These are phyloP conservation scores for Phytophthora idaei DNA, from an alignment of 352 stramenopile species.

Conservation along the genomic window DNA sequence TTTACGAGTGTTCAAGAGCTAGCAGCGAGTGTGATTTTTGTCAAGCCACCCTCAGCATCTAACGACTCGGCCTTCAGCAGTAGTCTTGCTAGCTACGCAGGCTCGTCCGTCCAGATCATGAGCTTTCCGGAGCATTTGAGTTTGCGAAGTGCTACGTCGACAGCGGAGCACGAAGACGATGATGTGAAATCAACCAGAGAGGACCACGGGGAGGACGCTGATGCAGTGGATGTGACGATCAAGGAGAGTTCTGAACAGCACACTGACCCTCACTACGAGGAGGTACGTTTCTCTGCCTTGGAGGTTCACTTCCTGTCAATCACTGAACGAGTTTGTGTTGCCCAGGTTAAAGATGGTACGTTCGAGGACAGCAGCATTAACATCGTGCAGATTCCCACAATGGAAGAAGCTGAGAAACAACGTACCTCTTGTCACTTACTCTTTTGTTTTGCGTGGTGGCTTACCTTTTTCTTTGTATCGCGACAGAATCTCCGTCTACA, in stretches of 20 bases:
- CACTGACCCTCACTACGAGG: conserved; percentile 15
- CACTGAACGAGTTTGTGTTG: conserved; percentile 4
- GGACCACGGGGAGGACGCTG: conserved; percentile 14
- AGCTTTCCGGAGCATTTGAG: conserved; percentile 80
- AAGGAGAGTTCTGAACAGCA: conserved; percentile 29
- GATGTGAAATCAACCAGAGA: conserved; percentile 24
- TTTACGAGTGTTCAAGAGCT: conserved; percentile 86
- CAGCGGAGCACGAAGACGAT: conserved; percentile 26
- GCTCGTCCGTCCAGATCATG: conserved; percentile 54
- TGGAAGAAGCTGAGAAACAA: conserved; percentile 20
- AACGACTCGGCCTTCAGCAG: conserved; percentile 71
- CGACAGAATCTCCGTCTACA: conserved; percentile 16
- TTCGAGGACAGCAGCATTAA: conserved; percentile 30
- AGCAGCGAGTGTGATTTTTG: conserved; percentile 83
- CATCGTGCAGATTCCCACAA: conserved; percentile 33
- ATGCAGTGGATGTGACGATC: conserved; percentile 16
- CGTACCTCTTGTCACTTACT: conserved; percentile 17
- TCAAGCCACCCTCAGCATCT: conserved; percentile 57
- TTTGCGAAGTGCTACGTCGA: conserved; percentile 29
- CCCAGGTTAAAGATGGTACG: conserved; percentile 23
- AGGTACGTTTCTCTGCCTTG: conserved; percentile 21
- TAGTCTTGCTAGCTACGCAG: conserved; percentile 59
- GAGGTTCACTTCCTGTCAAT: conserved; percentile 2
- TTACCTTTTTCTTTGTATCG: neutral
- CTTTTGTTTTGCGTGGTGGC: neutral